A percentile compares a stretch with the other conserved stretches of the same genome.
Conservation (phyloP, 441 rosid species). For the Bocquillonia castaneifolia region DNA sequence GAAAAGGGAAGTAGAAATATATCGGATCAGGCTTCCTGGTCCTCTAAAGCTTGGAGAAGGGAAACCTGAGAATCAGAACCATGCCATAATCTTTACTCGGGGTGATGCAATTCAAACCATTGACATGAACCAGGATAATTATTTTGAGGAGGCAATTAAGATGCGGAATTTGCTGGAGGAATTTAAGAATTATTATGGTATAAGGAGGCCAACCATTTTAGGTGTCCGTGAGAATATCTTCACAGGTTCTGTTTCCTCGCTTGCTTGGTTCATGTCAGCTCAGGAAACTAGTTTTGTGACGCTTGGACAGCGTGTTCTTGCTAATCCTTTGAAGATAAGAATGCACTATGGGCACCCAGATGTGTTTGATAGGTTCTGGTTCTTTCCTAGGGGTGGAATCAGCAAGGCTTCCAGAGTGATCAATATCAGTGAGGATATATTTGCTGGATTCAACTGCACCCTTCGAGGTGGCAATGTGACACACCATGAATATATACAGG, state of each 20-base stretch:
- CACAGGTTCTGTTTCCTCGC: constrained; percentile 90
- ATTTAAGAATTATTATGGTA: constrained; percentile 55
- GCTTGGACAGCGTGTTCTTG: constrained; percentile 82
- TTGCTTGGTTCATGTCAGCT: constrained; percentile 89
- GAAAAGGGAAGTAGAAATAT: constrained; percentile 71
- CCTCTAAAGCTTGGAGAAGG: constrained; percentile 89
- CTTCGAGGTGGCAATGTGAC: constrained; percentile 87
- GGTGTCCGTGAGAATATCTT: constrained; percentile 90
- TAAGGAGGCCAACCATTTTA: constrained; percentile 77
- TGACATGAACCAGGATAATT: constrained; percentile 93
- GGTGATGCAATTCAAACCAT: constrained; percentile 90
- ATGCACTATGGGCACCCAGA: constrained; percentile 98
- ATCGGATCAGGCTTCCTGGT: constrained; percentile 80
- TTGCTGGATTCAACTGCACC: constrained; percentile 88
- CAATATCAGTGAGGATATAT: constrained; percentile 85
- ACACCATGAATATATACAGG: constrained; percentile 89
- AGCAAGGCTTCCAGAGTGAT: constrained; percentile 85
- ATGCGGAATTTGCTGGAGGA: constrained; percentile 87
- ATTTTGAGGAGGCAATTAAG: constrained; percentile 85
- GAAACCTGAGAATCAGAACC: constrained; percentile 93
- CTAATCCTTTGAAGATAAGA: constrained; percentile 75
- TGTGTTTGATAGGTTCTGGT: constrained; percentile 92
- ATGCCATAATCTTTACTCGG: constrained; percentile 81
- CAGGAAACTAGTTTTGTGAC: constrained; percentile 88
- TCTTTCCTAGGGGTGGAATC: constrained; percentile 70